These are phyloP conservation scores for Russula foetens DNA, from an alignment of 768 basidiomycete genomes.

Conservation along the genomic window DNA sequence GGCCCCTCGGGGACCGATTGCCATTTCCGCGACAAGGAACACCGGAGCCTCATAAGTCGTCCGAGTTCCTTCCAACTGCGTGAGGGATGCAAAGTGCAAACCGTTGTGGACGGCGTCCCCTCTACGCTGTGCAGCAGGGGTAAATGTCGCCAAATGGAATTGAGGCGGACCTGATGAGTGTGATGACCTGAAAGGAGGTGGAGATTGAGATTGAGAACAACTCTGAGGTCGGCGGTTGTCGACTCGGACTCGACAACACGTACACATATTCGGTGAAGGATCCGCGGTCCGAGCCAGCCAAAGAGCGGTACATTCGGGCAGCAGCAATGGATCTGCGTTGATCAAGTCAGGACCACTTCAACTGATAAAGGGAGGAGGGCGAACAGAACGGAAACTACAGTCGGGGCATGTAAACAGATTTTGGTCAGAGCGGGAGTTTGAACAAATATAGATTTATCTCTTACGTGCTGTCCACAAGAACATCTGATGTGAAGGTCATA, in stretches of 20 bases:
- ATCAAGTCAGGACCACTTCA: neutral
- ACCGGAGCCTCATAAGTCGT: neutral
- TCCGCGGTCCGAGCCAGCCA: too few species aligned
- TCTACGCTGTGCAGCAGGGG: too few species aligned
- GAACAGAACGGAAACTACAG: neutral
- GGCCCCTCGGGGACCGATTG: too few species aligned
- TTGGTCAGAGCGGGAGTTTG: neutral
- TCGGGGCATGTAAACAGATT: neutral
- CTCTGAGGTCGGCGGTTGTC: too few species aligned
- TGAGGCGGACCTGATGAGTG: neutral
- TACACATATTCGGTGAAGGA: too few species aligned
- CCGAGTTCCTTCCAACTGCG: neutral
- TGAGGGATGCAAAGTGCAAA: neutral
- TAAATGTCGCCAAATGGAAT: neutral
- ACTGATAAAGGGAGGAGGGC: neutral
- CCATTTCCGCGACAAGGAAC: neutral
- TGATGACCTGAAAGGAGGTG: too few species aligned
- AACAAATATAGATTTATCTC: neutral
- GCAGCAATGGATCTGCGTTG: too few species aligned
- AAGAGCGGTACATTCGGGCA: too few species aligned
- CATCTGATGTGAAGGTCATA: neutral
- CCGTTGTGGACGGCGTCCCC: too few species aligned
- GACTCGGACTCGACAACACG: neutral
- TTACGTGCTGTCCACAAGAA: neutral
- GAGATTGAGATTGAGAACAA: too few species aligned